Conservation (phyloP, 2,329 filamentous ascomycete genomes). For the Drechslerella stenobrocha region DNA sequence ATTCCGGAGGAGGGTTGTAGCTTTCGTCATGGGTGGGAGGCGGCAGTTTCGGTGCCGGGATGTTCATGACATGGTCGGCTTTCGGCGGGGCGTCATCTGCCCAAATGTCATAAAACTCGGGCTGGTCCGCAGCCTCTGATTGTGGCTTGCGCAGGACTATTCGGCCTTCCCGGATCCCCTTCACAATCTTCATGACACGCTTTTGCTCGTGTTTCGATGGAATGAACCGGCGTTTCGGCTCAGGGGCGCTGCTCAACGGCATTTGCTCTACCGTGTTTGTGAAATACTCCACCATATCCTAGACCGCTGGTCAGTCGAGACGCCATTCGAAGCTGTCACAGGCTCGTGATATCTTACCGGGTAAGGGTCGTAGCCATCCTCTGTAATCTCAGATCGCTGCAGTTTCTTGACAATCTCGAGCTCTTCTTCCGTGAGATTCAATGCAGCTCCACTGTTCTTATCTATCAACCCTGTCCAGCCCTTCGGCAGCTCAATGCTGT, state of each 20-base stretch:
- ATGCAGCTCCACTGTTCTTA: constrained; percentile 86
- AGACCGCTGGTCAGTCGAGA: constrained; percentile 1
- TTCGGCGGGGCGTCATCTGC: constrained; percentile 77
- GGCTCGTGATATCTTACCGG: constrained; percentile 62
- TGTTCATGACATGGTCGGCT: constrained; percentile 86
- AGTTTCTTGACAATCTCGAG: constrained; percentile 84
- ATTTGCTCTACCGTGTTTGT: constrained; percentile 87
- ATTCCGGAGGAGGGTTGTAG: constrained; percentile 94
- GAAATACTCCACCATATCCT: constrained; percentile 91
- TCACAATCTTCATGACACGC: constrained; percentile 94
- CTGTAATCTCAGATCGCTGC: constrained; percentile 77
- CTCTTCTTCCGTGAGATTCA: constrained; percentile 84
- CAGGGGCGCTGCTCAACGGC: constrained; percentile 90
- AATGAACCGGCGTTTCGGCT: constrained; percentile 92
- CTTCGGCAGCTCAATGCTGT: constrained; percentile 95
- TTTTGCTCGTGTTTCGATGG: constrained; percentile 97
- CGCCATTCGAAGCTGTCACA: not conserved
- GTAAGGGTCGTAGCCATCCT: constrained; percentile 90
- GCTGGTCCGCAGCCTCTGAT: constrained; percentile 71
- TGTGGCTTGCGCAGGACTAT: constrained; percentile 86
- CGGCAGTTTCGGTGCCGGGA: constrained; percentile 88
- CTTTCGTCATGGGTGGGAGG: constrained; percentile 94
- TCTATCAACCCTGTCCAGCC: constrained; percentile 97
- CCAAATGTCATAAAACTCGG: constrained; percentile 86
- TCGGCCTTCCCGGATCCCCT: constrained; percentile 88